Evolutionary conservation across 78 protist species (phyloP).

Genomic region (Dictyostelium brefeldianum): DNA sequence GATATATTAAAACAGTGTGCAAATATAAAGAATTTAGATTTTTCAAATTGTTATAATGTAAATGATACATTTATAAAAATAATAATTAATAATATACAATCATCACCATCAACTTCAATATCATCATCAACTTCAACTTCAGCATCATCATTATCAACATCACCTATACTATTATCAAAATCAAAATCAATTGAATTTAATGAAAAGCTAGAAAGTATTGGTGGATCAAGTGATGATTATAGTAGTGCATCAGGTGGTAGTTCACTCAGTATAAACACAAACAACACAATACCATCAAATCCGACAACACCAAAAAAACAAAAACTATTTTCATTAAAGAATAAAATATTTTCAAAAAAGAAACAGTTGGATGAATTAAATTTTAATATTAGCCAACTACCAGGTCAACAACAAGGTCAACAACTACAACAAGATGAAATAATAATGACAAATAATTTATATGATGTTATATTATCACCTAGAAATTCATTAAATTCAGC

Average conservation of each 20-base stretch:
- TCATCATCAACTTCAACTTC: neutral
- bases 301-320: neutral
- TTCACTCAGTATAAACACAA: neutral
- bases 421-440: neutral
- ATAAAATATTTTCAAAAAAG: conserved; percentile 29
- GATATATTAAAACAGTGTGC: conserved; percentile 17
- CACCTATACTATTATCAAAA: neutral
- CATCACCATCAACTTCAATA: conserved; percentile 4
- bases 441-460: neutral
- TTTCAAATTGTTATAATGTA: conserved; percentile 55
- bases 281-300: neutral
- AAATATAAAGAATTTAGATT: conserved; percentile 29
- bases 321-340: conserved; percentile 14
- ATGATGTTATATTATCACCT: neutral
- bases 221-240: neutral
- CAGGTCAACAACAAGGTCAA: neutral
- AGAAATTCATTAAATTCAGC: neutral
- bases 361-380: neutral
- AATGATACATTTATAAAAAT: conserved; percentile 45
- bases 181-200: neutral
- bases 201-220: neutral
- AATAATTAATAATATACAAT: neutral
- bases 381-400: neutral
- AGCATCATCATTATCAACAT: neutral
- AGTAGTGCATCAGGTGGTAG: neutral